These are phyloP conservation scores for Aurifilum marmelostoma DNA, from an alignment of 2,329 filamentous ascomycete genomes.

Conservation along the genomic window DNA sequence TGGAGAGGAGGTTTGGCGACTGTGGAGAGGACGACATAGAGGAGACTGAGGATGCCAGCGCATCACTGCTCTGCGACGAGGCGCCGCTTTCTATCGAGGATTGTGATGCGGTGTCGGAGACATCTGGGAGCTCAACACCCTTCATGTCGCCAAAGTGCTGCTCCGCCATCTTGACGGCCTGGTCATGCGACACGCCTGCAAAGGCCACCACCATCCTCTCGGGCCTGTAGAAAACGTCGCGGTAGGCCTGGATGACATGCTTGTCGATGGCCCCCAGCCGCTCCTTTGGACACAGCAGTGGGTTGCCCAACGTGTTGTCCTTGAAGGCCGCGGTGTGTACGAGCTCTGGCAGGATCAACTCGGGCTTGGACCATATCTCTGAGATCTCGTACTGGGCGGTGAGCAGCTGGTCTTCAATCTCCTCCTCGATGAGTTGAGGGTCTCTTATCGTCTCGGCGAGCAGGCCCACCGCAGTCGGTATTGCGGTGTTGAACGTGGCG, in stretches of 20 bases:
- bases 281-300: conserved; percentile 86
- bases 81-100: conserved; percentile 51
- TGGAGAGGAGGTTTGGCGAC: conserved; percentile 73
- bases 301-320: conserved; percentile 94
- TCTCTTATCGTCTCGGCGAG: conserved; percentile 93
- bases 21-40: conserved; percentile 43
- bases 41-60: conserved; percentile 40
- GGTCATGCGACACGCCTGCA: conserved; percentile 81
- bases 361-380: conserved; percentile 97
- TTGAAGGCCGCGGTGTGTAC: conserved; percentile 95
- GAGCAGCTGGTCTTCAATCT: conserved; percentile 83
- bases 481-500: conserved; percentile 93
- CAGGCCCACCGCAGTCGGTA: conserved; percentile 78
- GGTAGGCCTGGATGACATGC: conserved; percentile 74
- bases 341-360: conserved; percentile 91
- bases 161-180: conserved; percentile 79
- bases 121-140: conserved; percentile 49
- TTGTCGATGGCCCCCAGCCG: conserved; percentile 75
- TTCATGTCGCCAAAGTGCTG: conserved; percentile 93
- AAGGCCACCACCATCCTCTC: conserved; percentile 95
- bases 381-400: conserved; percentile 95
- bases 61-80: conserved; percentile 38
- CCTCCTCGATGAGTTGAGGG: conserved; percentile 80
- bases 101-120: conserved; percentile 62
- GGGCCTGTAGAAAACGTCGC: conserved; percentile 82